Conservation (phyloP, 768 basidiomycete species). For the Tylopilus sp. region DNA sequence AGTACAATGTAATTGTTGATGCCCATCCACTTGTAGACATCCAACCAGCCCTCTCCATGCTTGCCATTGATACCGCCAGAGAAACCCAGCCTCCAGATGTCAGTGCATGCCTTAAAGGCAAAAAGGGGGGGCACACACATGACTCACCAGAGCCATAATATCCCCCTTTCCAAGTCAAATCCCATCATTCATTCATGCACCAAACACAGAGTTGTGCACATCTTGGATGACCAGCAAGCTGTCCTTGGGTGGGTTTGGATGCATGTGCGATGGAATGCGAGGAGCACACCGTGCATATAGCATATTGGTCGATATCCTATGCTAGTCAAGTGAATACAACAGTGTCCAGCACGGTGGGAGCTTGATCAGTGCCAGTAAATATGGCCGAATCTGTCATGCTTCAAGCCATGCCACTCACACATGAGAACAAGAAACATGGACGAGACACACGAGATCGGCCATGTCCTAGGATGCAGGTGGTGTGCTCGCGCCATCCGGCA, state of each 20-base stretch:
- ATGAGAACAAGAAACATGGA: not conserved
- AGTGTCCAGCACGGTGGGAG: slow-evolving; percentile 73
- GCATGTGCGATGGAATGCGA: slow-evolving; percentile 23
- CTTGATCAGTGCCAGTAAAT: slow-evolving; percentile 70
- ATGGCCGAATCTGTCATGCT: slow-evolving; percentile 70
- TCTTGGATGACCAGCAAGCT: slow-evolving; percentile 69
- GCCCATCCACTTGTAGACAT: slow-evolving; percentile 81
- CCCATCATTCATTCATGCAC: slow-evolving; percentile 80
- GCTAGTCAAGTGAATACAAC: slow-evolving; percentile 89
- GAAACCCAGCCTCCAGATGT: slow-evolving; percentile 50
- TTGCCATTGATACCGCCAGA: slow-evolving; percentile 56
- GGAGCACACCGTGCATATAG: slow-evolving; percentile 67
- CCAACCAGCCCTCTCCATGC: slow-evolving; percentile 35
- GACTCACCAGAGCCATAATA: slow-evolving; percentile 92
- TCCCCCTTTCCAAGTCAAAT: slow-evolving; percentile 48
- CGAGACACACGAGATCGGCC: slow-evolving; percentile 54
- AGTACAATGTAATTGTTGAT: slow-evolving; percentile 87
- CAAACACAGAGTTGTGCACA: slow-evolving; percentile 63
- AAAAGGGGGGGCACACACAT: slow-evolving; percentile 2
- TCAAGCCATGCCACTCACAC: not conserved
- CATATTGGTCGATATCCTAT: slow-evolving; percentile 89
- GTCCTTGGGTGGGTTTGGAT: slow-evolving; percentile 33
- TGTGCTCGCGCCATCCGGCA: slow-evolving; percentile 53
- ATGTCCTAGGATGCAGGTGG: slow-evolving; percentile 52
- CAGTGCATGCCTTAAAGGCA: not conserved